phyloP scores from a whole-genome alignment of 495 filamentous ascomycete species.

The Viridothelium virens region DNA sequence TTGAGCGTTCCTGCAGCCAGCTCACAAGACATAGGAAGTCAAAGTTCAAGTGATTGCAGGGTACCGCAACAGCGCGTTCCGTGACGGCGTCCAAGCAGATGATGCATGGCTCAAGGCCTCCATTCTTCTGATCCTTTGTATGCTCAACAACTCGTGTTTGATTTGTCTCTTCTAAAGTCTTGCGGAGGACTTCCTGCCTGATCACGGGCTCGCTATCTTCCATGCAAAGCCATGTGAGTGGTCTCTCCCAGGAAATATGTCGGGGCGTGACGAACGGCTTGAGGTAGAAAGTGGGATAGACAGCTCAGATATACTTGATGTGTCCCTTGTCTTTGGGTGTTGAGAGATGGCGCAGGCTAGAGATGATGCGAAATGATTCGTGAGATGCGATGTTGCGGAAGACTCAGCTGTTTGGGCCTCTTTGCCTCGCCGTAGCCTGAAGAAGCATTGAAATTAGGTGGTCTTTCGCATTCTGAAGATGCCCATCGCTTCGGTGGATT shows the following conservation, averaged over 20 bases:
- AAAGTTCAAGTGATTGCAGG: constrained; percentile 73
- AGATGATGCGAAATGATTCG: no score
- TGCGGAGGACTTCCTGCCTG: background rate
- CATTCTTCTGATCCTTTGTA: background rate
- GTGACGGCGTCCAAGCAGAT: constrained; percentile 71
- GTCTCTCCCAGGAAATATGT: background rate
- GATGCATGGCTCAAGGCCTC: constrained; percentile 42
- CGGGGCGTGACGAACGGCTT: background rate
- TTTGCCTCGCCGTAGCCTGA: no score
- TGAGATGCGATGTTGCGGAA: no score
- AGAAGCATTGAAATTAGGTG: no score
- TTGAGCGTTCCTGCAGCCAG: constrained; percentile 68
- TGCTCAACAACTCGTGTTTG: background rate
- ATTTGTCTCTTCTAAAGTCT: background rate
- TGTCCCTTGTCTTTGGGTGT: background rate
- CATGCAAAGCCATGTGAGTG: constrained; percentile 4
- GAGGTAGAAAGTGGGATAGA: background rate
- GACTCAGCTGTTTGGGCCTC: no score
- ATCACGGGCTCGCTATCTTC: background rate
- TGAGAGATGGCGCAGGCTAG: no score
- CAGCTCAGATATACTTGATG: background rate
- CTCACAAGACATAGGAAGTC: constrained; percentile 77
- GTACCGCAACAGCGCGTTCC: constrained; percentile 59
- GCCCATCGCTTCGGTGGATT: no score
- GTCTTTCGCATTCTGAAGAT: no score